Evolutionary conservation across 2,329 filamentous ascomycete species (phyloP).

Genomic region (Xylaria sp.): DNA sequence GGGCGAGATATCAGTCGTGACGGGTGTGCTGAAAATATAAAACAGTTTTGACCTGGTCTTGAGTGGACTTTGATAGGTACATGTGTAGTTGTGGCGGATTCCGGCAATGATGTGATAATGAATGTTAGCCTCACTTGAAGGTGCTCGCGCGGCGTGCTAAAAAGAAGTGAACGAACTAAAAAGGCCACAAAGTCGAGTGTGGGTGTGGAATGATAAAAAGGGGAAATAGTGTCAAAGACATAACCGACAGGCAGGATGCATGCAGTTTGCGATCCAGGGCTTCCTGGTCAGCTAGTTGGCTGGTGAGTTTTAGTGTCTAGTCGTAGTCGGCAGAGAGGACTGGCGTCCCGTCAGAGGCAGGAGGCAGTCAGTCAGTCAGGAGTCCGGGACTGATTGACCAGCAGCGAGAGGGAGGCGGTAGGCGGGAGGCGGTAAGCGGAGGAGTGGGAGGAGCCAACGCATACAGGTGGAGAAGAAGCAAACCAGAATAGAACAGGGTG

Average conservation of each 20-base stretch:
- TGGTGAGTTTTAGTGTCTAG: slow-evolving; percentile 19
- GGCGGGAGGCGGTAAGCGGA: slow-evolving; percentile 42
- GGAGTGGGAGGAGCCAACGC: slow-evolving; percentile 42
- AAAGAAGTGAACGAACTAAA: slow-evolving; percentile 6
- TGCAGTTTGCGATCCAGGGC: slow-evolving; percentile 28
- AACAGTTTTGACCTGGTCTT: slow-evolving; percentile 3
- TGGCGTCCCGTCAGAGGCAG: not conserved
- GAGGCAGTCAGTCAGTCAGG: not conserved
- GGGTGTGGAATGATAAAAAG: slow-evolving; percentile 28
- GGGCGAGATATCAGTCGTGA: slow-evolving; percentile 11
- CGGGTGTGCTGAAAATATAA: slow-evolving; percentile 12
- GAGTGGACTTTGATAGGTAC: slow-evolving; percentile 9
- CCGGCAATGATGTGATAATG: slow-evolving; percentile 40
- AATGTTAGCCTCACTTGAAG: slow-evolving; percentile 46
- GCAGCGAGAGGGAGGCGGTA: slow-evolving; percentile 34
- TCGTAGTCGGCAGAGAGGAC: slow-evolving; percentile 7
- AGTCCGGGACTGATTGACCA: slow-evolving; percentile 13
- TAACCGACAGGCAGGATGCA: slow-evolving; percentile 32
- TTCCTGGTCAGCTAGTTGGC: slow-evolving; percentile 24
- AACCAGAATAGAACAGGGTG: slow-evolving; percentile 7
- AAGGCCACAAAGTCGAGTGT: slow-evolving; percentile 29
- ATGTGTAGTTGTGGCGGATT: slow-evolving; percentile 28
- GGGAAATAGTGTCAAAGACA: slow-evolving; percentile 33
- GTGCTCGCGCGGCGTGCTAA: slow-evolving; percentile 35
- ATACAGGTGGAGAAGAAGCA: slow-evolving; percentile 37